These are phyloP conservation scores for Schizophyllum commune DNA, from an alignment of 1,284 basidiomycete genomes.

Conservation along the genomic window DNA sequence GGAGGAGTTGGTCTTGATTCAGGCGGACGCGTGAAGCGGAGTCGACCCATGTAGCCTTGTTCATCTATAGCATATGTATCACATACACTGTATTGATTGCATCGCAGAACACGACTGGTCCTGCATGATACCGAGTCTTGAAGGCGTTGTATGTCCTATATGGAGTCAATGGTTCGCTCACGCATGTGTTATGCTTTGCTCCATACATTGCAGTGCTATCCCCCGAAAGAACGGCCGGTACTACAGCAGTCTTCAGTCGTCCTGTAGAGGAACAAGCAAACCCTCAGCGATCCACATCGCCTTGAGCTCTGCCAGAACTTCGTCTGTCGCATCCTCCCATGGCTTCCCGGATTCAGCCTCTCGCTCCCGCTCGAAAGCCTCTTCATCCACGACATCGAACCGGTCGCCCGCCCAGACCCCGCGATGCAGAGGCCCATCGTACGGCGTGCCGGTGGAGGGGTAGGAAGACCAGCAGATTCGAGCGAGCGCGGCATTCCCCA, in stretches of 20 bases:
- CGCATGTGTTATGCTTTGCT: no score
- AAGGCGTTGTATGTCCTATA: no score
- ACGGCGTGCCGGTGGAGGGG: neutral
- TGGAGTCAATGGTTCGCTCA: no score
- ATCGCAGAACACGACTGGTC: no score
- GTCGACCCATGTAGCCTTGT: no score
- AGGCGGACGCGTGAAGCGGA: constrained; percentile 55
- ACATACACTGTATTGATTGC: no score
- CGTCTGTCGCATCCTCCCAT: constrained; percentile 6
- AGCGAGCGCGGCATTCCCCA: neutral
- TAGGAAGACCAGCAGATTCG: constrained; percentile 5
- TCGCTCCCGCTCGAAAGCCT: neutral
- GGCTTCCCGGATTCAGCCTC: neutral
- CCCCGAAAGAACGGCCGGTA: no score
- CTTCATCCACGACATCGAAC: constrained; percentile 1
- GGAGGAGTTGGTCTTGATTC: constrained; percentile 67
- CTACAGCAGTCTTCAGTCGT: no score
- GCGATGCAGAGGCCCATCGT: constrained; percentile 2
- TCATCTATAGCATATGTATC: no score
- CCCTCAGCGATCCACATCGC: constrained; percentile 1
- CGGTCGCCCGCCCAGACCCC: constrained; percentile 7
- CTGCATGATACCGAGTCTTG: no score
- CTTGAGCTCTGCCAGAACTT: constrained; percentile 3
- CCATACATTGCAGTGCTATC: no score
- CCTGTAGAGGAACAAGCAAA: neutral